Percentiles rank a stretch among this genome's conserved stretches.
Conservation (phyloP, 148 eudicot species). For the Talinum fruticosum region DNA sequence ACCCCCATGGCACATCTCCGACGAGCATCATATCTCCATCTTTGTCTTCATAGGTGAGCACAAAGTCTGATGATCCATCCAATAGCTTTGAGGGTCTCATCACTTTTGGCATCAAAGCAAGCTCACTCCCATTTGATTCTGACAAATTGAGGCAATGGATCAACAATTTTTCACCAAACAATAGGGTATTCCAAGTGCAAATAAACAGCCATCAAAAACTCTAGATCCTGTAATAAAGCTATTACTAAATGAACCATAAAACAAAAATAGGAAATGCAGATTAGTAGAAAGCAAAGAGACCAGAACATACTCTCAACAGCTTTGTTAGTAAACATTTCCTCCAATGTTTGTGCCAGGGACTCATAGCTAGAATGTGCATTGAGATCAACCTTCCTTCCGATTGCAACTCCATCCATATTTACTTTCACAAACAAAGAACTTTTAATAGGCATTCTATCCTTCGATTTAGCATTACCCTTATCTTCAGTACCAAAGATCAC, state of each 20-base stretch:
- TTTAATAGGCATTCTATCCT: conserved; percentile 37
- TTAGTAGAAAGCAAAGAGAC: conserved; percentile 5
- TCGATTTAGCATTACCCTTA: conserved; percentile 25
- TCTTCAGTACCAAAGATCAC: conserved; percentile 29
- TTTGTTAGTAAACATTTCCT: conserved; percentile 66
- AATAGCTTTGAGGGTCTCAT: conserved; percentile 50
- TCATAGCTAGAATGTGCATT: conserved; percentile 69
- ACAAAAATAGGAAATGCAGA: not conserved
- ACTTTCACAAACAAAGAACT: conserved; percentile 75
- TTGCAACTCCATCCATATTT: conserved; percentile 79
- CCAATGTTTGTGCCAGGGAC: conserved; percentile 60
- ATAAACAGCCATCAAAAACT: not conserved
- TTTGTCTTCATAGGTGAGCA: conserved; percentile 92
- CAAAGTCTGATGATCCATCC: conserved; percentile 76
- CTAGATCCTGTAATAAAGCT: not conserved
- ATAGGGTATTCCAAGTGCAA: not conserved
- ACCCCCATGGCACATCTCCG: conserved; percentile 99
- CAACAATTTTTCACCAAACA: conserved; percentile 11
- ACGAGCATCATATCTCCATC: conserved; percentile 99
- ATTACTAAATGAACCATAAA: not conserved
- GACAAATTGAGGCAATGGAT: not conserved
- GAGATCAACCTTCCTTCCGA: conserved; percentile 93
- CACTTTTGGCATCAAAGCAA: conserved; percentile 39
- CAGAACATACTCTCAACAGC: conserved; percentile 49
- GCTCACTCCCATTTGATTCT: conserved; percentile 53